Conservation (phyloP, 441 rosid species). For the Breynia disticha region DNA sequence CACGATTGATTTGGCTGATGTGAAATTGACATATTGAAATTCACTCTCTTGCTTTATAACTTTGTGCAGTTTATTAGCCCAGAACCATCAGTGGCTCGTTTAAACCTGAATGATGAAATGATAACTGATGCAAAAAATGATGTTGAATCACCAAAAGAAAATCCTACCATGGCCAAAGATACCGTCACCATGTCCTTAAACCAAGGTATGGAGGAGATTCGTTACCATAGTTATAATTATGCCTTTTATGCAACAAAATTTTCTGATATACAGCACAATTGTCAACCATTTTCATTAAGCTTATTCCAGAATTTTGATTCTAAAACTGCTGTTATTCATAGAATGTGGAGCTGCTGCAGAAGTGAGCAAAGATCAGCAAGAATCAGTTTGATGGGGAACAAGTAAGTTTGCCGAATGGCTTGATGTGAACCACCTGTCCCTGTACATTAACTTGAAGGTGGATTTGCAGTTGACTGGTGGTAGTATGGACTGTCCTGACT, state of each 20-base stretch:
- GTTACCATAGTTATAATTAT: neutral
- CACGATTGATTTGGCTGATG: no score
- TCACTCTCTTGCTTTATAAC: neutral
- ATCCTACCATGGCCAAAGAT: slow-evolving; percentile 15
- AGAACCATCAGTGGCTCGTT: slow-evolving; percentile 25
- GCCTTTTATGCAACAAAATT: neutral
- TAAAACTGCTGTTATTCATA: slow-evolving; percentile 19
- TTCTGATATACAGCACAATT: neutral
- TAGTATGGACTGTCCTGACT: slow-evolving; percentile 18
- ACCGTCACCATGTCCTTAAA: slow-evolving; percentile 17
- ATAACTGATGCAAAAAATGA: slow-evolving; percentile 32
- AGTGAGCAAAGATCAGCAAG: slow-evolving; percentile 15
- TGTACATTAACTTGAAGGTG: slow-evolving; percentile 34
- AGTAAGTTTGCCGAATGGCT: slow-evolving; percentile 13
- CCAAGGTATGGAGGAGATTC: slow-evolving; percentile 29
- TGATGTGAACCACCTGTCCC: slow-evolving; percentile 13
- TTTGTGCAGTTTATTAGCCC: slow-evolving; percentile 37
- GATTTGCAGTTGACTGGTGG: slow-evolving; percentile 25
- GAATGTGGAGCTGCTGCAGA: slow-evolving; percentile 24
- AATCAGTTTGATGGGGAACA: slow-evolving; percentile 17
- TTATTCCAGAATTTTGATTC: neutral
- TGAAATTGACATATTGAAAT: no score
- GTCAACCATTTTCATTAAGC: neutral
- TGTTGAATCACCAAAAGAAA: slow-evolving; percentile 31
- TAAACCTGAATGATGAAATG: slow-evolving; percentile 37